Evolutionary conservation across 768 basidiomycete species (phyloP).

Genomic region (Kwoniella dendrophila): DNA sequence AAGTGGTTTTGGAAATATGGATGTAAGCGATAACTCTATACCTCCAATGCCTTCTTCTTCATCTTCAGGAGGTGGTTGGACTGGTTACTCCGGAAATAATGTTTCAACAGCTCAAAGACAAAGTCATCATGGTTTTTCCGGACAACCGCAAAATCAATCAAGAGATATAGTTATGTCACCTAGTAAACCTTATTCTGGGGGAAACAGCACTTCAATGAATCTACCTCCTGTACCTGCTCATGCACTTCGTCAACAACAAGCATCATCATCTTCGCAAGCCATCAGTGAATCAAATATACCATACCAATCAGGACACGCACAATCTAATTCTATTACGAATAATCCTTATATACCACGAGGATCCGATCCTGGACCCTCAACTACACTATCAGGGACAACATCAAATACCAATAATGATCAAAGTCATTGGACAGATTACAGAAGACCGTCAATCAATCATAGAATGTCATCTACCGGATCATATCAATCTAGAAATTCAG

Average conservation of each 20-base stretch:
- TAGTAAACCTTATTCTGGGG: slow-evolving; percentile 7
- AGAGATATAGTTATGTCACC: slow-evolving; percentile 38
- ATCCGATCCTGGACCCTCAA: slow-evolving; percentile 41
- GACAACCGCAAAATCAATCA: not conserved
- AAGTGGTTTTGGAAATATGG: slow-evolving; percentile 49
- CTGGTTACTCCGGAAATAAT: not conserved
- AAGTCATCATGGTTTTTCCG: slow-evolving; percentile 6
- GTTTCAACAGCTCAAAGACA: slow-evolving; percentile 1
- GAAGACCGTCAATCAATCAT: slow-evolving; percentile 24
- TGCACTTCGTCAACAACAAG: slow-evolving; percentile 16
- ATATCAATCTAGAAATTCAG: slow-evolving; percentile 33
- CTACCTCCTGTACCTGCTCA: slow-evolving; percentile 45
- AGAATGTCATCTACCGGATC: slow-evolving; percentile 39
- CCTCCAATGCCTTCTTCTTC: not conserved
- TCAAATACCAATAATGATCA: too few relatives aligned
- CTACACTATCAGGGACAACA: not conserved
- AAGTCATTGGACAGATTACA: slow-evolving; percentile 37
- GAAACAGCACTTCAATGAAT: slow-evolving; percentile 34
- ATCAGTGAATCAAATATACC: slow-evolving; percentile 18
- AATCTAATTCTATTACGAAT: too few relatives aligned
- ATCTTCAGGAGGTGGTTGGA: not conserved
- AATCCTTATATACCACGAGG: slow-evolving; percentile 47
- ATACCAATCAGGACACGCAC: too few relatives aligned
- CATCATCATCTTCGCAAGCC: not conserved
- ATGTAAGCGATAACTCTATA: slow-evolving; percentile 27